Conservation (phyloP, 2,329 filamentous ascomycete genomes). For the Talaromyces verruculosus region DNA sequence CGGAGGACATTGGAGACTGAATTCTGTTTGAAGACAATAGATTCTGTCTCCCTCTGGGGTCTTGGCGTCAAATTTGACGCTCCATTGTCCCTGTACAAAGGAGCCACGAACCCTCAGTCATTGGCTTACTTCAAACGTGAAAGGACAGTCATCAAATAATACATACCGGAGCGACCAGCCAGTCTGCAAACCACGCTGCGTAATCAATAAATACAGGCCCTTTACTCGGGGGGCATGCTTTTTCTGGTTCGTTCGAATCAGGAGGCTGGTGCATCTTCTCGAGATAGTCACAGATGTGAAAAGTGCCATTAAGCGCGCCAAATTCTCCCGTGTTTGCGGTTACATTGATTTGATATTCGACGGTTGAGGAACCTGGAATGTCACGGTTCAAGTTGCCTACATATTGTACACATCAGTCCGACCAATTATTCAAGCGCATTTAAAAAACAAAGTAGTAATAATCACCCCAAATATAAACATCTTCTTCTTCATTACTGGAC, state of each 20-base stretch:
- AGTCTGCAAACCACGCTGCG: constrained; percentile 10
- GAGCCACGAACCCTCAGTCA: background rate
- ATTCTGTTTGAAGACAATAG: constrained; percentile 14
- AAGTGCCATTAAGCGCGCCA: constrained; percentile 13
- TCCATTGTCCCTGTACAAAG: constrained; percentile 8
- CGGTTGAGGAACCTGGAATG: constrained; percentile 7
- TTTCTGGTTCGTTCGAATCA: constrained; percentile 13
- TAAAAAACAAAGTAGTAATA: constrained; percentile 4
- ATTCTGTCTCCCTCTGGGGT: constrained; percentile 12
- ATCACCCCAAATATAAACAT: constrained; percentile 15
- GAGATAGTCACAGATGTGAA: constrained; percentile 14
- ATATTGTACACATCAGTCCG: constrained; percentile 6
- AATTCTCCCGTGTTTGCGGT: constrained; percentile 11
- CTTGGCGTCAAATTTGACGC: constrained; percentile 12
- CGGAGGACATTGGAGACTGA: constrained; percentile 11
- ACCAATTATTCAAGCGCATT: constrained; percentile 3
- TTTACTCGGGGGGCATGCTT: constrained; percentile 13
- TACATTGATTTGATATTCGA: constrained; percentile 10
- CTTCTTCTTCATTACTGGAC: constrained; percentile 5
- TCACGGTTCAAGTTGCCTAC: constrained; percentile 10
- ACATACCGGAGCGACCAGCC: constrained; percentile 12
- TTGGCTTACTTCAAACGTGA: background rate
- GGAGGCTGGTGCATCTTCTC: constrained; percentile 15
- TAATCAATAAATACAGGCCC: constrained; percentile 14
- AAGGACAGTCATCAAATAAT: background rate